Percentiles rank a stretch among this genome's conserved stretches.
Evolutionary conservation across 176 grass and related monocot genomes (phyloP).

Genomic region (Rhynchospora pubera): DNA sequence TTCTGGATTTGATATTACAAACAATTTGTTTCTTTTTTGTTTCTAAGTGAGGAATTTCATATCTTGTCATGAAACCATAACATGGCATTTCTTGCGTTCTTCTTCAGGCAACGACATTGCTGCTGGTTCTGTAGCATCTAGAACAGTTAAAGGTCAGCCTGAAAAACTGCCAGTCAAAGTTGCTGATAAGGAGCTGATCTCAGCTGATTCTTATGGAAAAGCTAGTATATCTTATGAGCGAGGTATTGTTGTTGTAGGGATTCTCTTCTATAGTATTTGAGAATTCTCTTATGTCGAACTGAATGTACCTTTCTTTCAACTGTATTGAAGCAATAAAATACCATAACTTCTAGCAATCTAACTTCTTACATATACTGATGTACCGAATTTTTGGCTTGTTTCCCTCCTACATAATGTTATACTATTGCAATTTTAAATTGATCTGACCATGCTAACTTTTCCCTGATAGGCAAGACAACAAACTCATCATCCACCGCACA

Average conservation of each 20-base stretch:
- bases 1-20: slow-evolving; percentile 1
- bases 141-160: slow-evolving; percentile 27
- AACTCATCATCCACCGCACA: slow-evolving; percentile 25
- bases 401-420: slow-evolving; percentile 3
- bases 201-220: slow-evolving; percentile 25
- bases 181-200: not conserved
- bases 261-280: slow-evolving; percentile 9
- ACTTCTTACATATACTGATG: slow-evolving; percentile 16
- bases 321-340: slow-evolving; percentile 12
- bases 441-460: slow-evolving; percentile 11
- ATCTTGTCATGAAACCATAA: not conserved
- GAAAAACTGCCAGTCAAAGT: slow-evolving; percentile 30
- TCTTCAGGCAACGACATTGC: slow-evolving; percentile 29
- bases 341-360: not conserved
- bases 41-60: not conserved
- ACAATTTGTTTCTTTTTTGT: not conserved
- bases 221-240: slow-evolving; percentile 29
- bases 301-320: slow-evolving; percentile 4
- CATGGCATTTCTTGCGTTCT: slow-evolving; percentile 22
- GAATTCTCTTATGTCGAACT: slow-evolving; percentile 19
- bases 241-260: slow-evolving; percentile 44
- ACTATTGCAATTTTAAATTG: slow-evolving; percentile 6
- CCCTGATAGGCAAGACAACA: slow-evolving; percentile 29
- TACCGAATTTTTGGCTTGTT: not conserved
- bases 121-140: slow-evolving; percentile 32